Evolutionary conservation across 257 asterid genomes (phyloP), one percentile per base, ranked within the genome.

Genomic region (Gardenia jasminoides): DNA sequence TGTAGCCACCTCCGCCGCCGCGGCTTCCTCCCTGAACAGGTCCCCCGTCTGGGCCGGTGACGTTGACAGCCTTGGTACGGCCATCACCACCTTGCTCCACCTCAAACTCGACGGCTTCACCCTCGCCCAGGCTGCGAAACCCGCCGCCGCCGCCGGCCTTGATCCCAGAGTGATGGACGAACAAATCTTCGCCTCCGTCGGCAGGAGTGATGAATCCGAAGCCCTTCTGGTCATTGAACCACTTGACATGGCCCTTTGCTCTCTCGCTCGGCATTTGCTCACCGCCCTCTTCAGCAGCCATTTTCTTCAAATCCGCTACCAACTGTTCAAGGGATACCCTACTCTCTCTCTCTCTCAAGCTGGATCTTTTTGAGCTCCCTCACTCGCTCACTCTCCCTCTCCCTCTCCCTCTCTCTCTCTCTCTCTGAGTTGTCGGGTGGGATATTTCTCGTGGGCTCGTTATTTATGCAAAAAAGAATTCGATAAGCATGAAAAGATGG

Each of bases 171-270:
- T 91, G 97, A 12, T 94, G 98, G 0, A 94, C 98, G 61, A 94
- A 94, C 24, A 92, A 93, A 84, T 94, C 98, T 16, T 92, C 97
- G 78, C 84, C 81, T 4, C 97, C 98, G 56, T 91, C 97, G 0
- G 87, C 90, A 10, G 98, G 98, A 15, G 97, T 92, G 75, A 94
- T 92, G 82, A 94, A 94, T 0, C 98, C 98, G 44, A 86, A 94
- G 0, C 98, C 98, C 58, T 92, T 94, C 36, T 90, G 94, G 67
- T 89, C 97, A 78, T 84, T 89, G 80, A 94, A 94, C 98, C 98
- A 94, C 80, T 94, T 94, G 6, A 94, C 98, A 0, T 81, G 76
- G 0, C 98, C 98, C 87, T 72, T 89, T 6, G 78, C 82, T 82
- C 86, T 84, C 31, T 86, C 87, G 26, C 74, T 78, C 65, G 82